Evolutionary conservation across 2,329 filamentous ascomycete species (phyloP).

Genomic region (Coniochaeta ligniaria): DNA sequence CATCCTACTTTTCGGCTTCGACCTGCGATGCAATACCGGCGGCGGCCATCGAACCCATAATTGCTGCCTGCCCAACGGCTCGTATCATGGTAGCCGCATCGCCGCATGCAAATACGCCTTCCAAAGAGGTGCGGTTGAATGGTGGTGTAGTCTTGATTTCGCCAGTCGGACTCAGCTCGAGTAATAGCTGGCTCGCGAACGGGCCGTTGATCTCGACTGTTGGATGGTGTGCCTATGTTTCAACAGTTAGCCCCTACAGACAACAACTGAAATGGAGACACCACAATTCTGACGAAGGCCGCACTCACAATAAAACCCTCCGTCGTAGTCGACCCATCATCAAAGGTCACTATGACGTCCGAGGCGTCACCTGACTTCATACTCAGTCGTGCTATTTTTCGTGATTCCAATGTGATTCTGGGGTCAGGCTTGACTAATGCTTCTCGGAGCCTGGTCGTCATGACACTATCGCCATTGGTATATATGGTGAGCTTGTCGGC

Average conservation of each 20-base stretch:
- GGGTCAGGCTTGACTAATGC: conserved; percentile 14
- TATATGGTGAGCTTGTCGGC: conserved; percentile 39
- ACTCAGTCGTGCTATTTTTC: conserved; percentile 20
- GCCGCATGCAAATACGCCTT: conserved; percentile 46
- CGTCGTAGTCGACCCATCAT: conserved; percentile 25
- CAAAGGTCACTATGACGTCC: conserved; percentile 28
- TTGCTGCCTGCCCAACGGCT: conserved; percentile 18
- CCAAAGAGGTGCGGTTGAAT: conserved; percentile 40
- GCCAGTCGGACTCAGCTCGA: conserved; percentile 32
- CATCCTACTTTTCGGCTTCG: not conserved
- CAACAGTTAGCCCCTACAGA: too few species aligned
- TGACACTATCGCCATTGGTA: conserved; percentile 34
- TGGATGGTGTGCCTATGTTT: conserved; percentile 1
- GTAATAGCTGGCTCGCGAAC: conserved; percentile 33
- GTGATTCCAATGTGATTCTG: conserved; percentile 7
- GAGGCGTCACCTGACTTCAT: conserved; percentile 17
- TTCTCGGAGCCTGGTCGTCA: conserved; percentile 20
- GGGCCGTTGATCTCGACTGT: conserved; percentile 27
- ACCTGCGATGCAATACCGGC: not conserved
- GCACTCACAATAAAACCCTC: conserved; percentile 30
- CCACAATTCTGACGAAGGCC: not conserved
- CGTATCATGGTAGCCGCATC: conserved; percentile 32
- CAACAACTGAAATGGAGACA: too few species aligned
- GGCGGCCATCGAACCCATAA: conserved; percentile 3
- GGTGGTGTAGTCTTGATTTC: conserved; percentile 34